Percentiles rank a stretch among this genome's conserved stretches.
Conservation (phyloP, 768 basidiomycete genomes). For the Cubamyces sp. region DNA sequence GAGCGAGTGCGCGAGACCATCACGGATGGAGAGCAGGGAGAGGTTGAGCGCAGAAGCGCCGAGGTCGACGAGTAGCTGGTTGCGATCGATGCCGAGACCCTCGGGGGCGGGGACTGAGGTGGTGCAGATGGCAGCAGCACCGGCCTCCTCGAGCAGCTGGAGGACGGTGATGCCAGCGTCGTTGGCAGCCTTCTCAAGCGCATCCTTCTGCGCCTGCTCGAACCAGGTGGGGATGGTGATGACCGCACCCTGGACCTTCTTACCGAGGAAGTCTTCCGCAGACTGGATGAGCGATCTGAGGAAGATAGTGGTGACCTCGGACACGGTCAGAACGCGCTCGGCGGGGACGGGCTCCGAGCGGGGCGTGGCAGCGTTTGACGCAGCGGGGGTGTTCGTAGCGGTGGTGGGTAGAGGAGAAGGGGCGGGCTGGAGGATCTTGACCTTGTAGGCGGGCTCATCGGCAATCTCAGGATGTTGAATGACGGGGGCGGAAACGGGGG, state of each 20-base stretch:
- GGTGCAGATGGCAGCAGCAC: slow-evolving; percentile 68
- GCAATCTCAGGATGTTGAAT: slow-evolving; percentile 74
- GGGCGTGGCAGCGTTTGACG: slow-evolving; percentile 71
- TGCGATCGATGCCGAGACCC: slow-evolving; percentile 61
- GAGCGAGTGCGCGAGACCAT: slow-evolving; percentile 72
- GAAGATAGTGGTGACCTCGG: slow-evolving; percentile 86
- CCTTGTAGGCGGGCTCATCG: slow-evolving; percentile 82
- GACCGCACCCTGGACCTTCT: slow-evolving; percentile 77
- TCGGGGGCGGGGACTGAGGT: slow-evolving; percentile 49
- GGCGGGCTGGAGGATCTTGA: slow-evolving; percentile 77
- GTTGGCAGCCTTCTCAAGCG: slow-evolving; percentile 72
- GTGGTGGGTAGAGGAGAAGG: slow-evolving; percentile 65
- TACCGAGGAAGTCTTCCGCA: slow-evolving; percentile 90
- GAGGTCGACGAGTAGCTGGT: slow-evolving; percentile 80
- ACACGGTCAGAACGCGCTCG: slow-evolving; percentile 76
- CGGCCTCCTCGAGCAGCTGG: slow-evolving; percentile 87
- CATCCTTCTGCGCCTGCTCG: slow-evolving; percentile 64
- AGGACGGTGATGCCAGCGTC: slow-evolving; percentile 84
- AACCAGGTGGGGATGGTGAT: slow-evolving; percentile 83
- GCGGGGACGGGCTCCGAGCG: slow-evolving; percentile 69
- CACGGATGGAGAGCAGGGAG: slow-evolving; percentile 71
- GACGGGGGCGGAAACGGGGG: slow-evolving; percentile 65
- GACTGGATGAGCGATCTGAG: slow-evolving; percentile 82
- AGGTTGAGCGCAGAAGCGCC: slow-evolving; percentile 75
- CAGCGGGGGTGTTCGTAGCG: slow-evolving; percentile 59